Base-by-base conservation (phyloP, 2,329 filamentous ascomycete species). In the Macrophomina phaseolina region DNA sequence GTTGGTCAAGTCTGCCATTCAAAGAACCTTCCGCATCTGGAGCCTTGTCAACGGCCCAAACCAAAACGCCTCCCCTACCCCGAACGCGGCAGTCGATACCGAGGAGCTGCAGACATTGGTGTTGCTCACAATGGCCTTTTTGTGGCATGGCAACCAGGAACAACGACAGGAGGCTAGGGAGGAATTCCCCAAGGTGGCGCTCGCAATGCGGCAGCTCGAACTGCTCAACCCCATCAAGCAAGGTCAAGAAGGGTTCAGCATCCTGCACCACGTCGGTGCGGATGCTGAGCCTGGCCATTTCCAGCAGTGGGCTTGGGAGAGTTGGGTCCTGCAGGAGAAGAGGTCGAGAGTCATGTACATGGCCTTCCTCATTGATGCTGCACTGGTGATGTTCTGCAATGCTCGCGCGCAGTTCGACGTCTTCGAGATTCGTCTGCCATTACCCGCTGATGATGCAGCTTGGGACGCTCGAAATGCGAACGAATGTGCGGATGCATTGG, bases 341-440 rank as follows among this genome's bases (percentile, higher is more conserved):
- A 86, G 89, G 49, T 86, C 86, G 36, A 84, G 90, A 48, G 77
- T 89, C 18, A 85, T 91, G 82, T 88, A 88, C 72, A 84, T 87
- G 71, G 83, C 91, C 2, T 89, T 88, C 73, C 78, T 91, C 18
- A 81, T 85, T 40, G 90, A 92, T 72, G 82, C 85, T 16, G 86
- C 89, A 11, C 85, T 90, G 74, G 86, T 86, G 18, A 84, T 93
- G 23, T 93, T 89, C 74, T 93, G 92, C 83, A 92, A 93, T 75
- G 79, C 80, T n/a, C 77, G 83, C 9, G 85, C 89, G 14, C 82
- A 86, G 52, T 86, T 92, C 49, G 87, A 91, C 67, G 79, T 84
- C 8, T 82, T 88, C 40, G 89, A 92, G 70, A 83, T 92, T 61
- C 82, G 83, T 36, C 76, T 92, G 45, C 89, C 90, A n/a, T 79